Base-by-base conservation (phyloP, 2,329 filamentous ascomycete genomes). In the Aschersonia sp. region DNA sequence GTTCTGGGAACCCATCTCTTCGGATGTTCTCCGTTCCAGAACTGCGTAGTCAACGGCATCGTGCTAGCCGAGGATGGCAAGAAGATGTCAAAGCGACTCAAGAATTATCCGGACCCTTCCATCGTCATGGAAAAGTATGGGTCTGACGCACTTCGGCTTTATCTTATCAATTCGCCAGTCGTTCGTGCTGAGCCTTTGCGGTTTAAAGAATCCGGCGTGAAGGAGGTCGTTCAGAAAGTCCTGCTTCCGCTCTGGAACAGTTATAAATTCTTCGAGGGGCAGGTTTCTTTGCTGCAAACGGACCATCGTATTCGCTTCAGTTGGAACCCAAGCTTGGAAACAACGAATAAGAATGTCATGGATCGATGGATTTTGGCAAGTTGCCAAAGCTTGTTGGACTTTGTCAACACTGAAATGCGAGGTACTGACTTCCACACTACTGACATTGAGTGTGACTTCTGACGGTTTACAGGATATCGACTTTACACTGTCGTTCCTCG, bases 11-110 rank as follows among this genome's bases (percentile, higher is more conserved):
- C 85, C 5, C 86, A 94, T 61, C 74, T 96, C 4, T 94, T 92
- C 57, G 85, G 85, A 43, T 77, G 80, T 38, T 79, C 89, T 2
- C 89, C 91, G 0, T 96, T 95, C 74, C 82, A 92, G 68, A 96
- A 95, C 63, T 94, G 88, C 58, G 86, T 96, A n/a, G 89, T 95
- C 52, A 96, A 94, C 60, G 89, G 89, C 45, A 92, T 95, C 52
- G 89, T 96, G 4, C 75, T 96, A 41, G 89, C 89, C 1, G 89
- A 94, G 62, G 88, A 95, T 59, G 91, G 91, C 48, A 96, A 95
- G 73, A 97, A 97, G 73, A 97, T 97, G 91, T 95, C 89, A 5
- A 97, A 97, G 68, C 80, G 91, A 47, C 73, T 95, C 50, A 94
- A 96, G 71, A 97, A 97, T 66, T 97, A 95, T 64, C 91, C 91